Conservation (phyloP, 148 eudicot genomes). For the Euryodendron excelsum region DNA sequence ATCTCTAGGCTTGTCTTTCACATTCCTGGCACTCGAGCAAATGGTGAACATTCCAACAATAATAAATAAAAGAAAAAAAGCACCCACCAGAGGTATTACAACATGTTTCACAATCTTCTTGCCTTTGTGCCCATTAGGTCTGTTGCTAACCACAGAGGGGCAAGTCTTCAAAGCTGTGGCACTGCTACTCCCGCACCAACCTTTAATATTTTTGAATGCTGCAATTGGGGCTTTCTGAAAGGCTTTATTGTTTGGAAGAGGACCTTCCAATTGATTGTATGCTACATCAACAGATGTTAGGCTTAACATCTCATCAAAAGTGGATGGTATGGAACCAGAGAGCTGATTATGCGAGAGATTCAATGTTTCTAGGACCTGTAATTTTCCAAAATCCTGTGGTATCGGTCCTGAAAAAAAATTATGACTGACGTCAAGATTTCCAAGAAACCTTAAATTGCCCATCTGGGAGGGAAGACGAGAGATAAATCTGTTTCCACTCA, state of each 20-base stretch:
- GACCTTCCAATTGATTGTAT: too few relatives aligned
- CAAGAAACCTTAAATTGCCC: not conserved
- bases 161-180: too few relatives aligned
- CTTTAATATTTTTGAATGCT: too few relatives aligned
- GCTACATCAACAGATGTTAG: too few relatives aligned
- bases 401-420: not conserved
- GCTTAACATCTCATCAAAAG: too few relatives aligned
- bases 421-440: conserved; percentile 8
- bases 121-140: too few relatives aligned
- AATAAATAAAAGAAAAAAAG: not conserved
- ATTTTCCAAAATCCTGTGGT: conserved; percentile 3
- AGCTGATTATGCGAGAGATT: conserved; percentile 13
- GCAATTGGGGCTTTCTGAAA: too few relatives aligned
- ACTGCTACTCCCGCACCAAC: too few relatives aligned
- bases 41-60: not conserved
- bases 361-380: not conserved
- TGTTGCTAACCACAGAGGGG: too few relatives aligned
- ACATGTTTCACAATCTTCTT: too few relatives aligned
- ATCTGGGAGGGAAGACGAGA: not conserved
- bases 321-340: not conserved
- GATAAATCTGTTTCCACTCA: not conserved
- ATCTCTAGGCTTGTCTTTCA: not conserved
- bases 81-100: not conserved
- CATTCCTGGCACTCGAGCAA: not conserved
- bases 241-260: too few relatives aligned